phyloP scores from a whole-genome alignment of 1,284 basidiomycete genomes.

The Phellopilus nigrolimitatus region DNA sequence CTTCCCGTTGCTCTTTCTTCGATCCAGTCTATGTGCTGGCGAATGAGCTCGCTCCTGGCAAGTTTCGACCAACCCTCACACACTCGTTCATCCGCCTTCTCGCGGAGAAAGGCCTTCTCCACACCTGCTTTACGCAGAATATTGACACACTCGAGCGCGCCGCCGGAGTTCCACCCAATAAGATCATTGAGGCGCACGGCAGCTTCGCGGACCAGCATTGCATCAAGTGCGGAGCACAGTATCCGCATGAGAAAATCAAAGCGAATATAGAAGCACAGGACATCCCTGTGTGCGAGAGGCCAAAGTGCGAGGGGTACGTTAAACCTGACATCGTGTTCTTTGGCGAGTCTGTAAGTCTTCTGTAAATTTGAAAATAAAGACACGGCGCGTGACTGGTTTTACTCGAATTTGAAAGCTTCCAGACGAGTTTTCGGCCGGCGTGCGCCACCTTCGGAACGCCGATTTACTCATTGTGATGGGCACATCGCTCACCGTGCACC shows the following conservation, averaged over 20 bases:
- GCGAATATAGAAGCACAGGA: constrained; percentile 49
- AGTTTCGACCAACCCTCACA: constrained; percentile 80
- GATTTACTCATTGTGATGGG: constrained; percentile 92
- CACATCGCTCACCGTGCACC: constrained; percentile 81
- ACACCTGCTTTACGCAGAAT: constrained; percentile 82
- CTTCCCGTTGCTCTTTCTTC: background rate
- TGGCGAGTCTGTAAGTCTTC: constrained; percentile 63
- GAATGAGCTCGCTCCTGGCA: constrained; percentile 86
- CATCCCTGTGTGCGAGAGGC: constrained; percentile 57
- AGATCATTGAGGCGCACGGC: constrained; percentile 92
- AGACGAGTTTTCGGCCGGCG: constrained; percentile 44
- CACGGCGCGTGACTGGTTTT: constrained; percentile 1
- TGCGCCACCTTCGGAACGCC: constrained; percentile 50
- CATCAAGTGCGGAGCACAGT: constrained; percentile 60
- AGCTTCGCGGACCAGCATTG: constrained; percentile 83
- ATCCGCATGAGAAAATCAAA: constrained; percentile 66
- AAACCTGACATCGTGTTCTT: constrained; percentile 97
- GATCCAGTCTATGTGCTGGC: constrained; percentile 76
- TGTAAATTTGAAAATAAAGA: constrained; percentile 6
- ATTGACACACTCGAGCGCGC: constrained; percentile 92
- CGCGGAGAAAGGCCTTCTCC: constrained; percentile 57
- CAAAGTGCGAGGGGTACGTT: constrained; percentile 61
- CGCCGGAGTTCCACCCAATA: constrained; percentile 69
- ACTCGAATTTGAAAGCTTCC: constrained; percentile 46
- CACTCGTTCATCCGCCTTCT: constrained; percentile 89